Evolutionary conservation across 1,284 basidiomycete genomes (phyloP), one percentile per base, ranked within the genome.

Genomic region (Wallemia ichthyophaga): DNA sequence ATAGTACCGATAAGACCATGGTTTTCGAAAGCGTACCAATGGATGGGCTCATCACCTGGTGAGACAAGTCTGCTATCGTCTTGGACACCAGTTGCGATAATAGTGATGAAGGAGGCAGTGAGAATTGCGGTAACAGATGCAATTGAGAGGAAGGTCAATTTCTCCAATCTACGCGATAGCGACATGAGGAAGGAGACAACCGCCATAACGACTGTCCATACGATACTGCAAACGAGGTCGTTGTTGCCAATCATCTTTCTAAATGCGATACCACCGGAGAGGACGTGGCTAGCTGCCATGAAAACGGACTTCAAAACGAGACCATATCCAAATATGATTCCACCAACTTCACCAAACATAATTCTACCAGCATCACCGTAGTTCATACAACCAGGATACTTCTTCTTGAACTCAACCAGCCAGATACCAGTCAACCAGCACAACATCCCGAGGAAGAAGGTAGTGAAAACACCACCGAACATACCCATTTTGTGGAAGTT

Each of bases 341-440:
- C 61, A 28, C 66, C 68, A 62, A 63, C 64, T 60, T 63, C 64
- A 56, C 68, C 68, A 58, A 66, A 67, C 55, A 69, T 63, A 57
- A 69, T 62, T 58, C 62, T 64, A 37, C 67, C 67, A 24, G 66
- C 68, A 59, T 69, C 67, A 60, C 65, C 67, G 32, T 64, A 67
- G 63, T 69, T 65, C 65, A 68, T 65, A 54, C 66, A 65, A 63
- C 67, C 67, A 64, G 66, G 66, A 62, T 68, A 66, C 24, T 62
- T 62, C 57, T 66, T 57, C 62, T 69, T 69, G 65, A 69, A 69
- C 61, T 68, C 66, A 58, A 68, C 64, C 64, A 67, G 65, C 62
- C 66, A 67, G 63, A 65, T 67, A 26, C 63, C 65, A 7, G 65
- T 67, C 58, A 67, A 59, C 62, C 66, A 68, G 17, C 67, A 65